Evolutionary conservation across 2,329 filamentous ascomycete species (phyloP).

Genomic region (Aspergillus ruber): DNA sequence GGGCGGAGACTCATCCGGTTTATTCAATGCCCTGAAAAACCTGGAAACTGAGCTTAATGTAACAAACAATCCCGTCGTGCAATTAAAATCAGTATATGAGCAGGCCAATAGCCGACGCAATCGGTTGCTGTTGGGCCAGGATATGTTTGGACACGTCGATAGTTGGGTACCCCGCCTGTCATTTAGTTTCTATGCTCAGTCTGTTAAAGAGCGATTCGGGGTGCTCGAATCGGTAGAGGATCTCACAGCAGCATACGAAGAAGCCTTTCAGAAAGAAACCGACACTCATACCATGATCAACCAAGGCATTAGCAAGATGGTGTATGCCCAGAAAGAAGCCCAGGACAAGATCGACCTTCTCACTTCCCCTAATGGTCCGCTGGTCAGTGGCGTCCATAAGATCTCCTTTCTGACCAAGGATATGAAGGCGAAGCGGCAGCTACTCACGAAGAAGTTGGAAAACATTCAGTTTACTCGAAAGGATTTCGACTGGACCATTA

Average conservation of each 20-base stretch:
- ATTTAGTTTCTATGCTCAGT: neutral
- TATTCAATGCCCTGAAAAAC: neutral
- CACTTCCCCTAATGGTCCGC: neutral
- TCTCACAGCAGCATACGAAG: neutral
- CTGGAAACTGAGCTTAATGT: neutral
- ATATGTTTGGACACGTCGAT: neutral
- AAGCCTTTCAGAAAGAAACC: neutral
- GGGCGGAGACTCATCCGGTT: neutral
- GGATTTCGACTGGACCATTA: too few relatives aligned
- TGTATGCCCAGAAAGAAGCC: neutral
- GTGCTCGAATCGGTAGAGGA: neutral
- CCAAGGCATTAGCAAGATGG: neutral
- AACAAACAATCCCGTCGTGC: neutral
- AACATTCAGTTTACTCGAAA: neutral
- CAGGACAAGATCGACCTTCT: neutral
- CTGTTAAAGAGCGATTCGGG: neutral
- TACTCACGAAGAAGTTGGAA: neutral
- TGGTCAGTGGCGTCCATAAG: neutral
- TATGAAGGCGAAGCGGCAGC: neutral
- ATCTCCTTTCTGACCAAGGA: neutral
- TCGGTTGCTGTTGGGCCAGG: neutral
- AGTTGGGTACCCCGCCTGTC: neutral
- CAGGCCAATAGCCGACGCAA: neutral
- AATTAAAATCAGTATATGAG: neutral
- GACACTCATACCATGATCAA: neutral